These are phyloP conservation scores for Ganoderma sinense DNA, from an alignment of 1,284 basidiomycete species.

Conservation along the genomic window DNA sequence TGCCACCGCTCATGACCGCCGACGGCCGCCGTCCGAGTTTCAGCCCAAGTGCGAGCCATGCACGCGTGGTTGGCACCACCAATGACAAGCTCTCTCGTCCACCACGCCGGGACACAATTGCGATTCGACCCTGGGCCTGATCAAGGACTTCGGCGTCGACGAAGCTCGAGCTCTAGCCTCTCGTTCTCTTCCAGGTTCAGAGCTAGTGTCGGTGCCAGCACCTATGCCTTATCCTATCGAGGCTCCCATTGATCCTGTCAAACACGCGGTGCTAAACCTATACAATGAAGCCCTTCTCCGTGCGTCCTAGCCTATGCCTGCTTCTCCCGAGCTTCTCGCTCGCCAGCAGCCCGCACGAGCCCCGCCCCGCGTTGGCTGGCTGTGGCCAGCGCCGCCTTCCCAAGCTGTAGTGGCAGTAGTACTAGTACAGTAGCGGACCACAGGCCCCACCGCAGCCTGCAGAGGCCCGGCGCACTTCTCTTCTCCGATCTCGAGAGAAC, in stretches of 20 bases:
- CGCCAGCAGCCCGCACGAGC: background rate
- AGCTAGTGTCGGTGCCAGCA: background rate
- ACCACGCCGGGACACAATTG: background rate
- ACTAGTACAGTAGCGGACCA: background rate
- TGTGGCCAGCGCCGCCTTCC: background rate
- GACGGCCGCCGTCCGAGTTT: background rate
- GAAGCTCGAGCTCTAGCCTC: slow-evolving; percentile 1
- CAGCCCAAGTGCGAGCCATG: background rate
- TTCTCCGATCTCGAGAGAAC: slow-evolving; percentile 3
- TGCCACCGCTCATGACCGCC: slow-evolving; percentile 3
- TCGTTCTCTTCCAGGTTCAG: background rate
- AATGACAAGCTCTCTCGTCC: slow-evolving; percentile 1
- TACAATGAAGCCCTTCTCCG: background rate
- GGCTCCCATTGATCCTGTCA: slow-evolving; percentile 3
- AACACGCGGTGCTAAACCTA: background rate
- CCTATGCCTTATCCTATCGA: background rate
- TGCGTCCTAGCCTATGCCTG: background rate
- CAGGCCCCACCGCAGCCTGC: background rate
- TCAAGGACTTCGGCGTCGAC: background rate
- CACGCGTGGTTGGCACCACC: slow-evolving; percentile 2
- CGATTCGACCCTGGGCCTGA: background rate
- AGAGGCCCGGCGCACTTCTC: background rate
- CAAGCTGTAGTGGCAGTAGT: too few relatives aligned
- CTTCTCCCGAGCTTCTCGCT: slow-evolving; percentile 7
- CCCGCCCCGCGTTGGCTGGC: background rate